Evolutionary conservation across 2,329 filamentous ascomycete genomes (phyloP), one percentile per base, ranked within the genome.

Genomic region (Teratosphaeria gauchensis): DNA sequence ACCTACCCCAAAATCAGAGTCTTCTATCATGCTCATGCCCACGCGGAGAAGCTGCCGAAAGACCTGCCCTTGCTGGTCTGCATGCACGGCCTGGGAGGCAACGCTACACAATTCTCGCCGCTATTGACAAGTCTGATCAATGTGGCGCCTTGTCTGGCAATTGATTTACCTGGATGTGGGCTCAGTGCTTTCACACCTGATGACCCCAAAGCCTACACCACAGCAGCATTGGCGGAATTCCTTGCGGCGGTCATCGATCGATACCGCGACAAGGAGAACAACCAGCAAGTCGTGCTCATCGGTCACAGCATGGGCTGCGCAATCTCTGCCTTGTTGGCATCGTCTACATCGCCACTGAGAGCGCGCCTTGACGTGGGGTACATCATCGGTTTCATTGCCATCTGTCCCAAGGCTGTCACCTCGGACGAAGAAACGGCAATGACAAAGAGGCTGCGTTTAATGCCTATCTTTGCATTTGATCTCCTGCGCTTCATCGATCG

Each of bases 41-140:
- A 96, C 69, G 84, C 86, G n/a, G 83, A 86, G 60, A 89, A 94
- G 71, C 80, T 97, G 3, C 90, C 90, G 2, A 81, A 78, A 51
- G 80, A 85, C 61, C 75, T 96, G 11, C 94, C 94, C 1, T 76
- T 99, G 9, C 56, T 97, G 3, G 91, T 97, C 51, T 96, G 95
- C 70, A 80, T 97, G 59, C 94, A 97, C 69, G 94, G 94, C 1
- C 80, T 97, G 9, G 94, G 92, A n/a, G 94, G 94, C 54, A 95
- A 90, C 0, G 82, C 91, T 28, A 87, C 90, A 11, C 94, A 97
- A 69, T 97, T 96, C 70, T 82, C 89, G 58, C 84, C 88, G 32
- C 76, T 97, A 4, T 76, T 97, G 16, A 87, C 84, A 21, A 94
- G 89, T 72, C 79, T 99, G 54, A 83, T 88, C 55, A 90, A 95